Base-by-base conservation (phyloP, 2,329 filamentous ascomycete species). In the Harringtonia lauricola region DNA sequence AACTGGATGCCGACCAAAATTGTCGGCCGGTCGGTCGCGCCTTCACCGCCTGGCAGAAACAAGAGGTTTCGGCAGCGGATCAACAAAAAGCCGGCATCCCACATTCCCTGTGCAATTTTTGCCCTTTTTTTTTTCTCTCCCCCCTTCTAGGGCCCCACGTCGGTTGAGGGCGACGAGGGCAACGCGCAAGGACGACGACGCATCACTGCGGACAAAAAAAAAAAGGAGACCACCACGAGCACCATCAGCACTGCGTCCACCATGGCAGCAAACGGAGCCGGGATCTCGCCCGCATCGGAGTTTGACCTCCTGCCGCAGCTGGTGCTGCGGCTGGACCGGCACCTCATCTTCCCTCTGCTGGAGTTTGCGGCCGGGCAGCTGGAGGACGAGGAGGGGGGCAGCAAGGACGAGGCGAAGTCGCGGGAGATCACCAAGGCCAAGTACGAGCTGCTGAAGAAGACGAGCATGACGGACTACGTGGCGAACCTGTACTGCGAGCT, bases 381-480 rank as follows among this genome's bases (percentile, higher is more conserved):
- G 53, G 81, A 88, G 62, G 84, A 88, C 58, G 76, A 79, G 54
- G 76, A 74, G 57, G 71, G 72, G 47, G 64, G 67, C 44, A 63
- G 62, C 36, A 64, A 72, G 63, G 70, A 76, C 48, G 68, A 70
- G 49, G 65, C 61, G 33, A 66, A 74, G 64, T 66, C 76, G 44
- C 72, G 72, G 57, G 81, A 89, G 63, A 81, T 94, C 56, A 82
- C 83, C 51, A 79, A 84, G 61, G 81, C 88, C 56, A 95, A 95
- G 67, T 95, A 90, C 64, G 83, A 90, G 67, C 80, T 98, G 47
- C 79, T 98, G 55, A 90, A 94, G 71, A 82, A 88, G 64, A 96
- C 92, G 59, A 95, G 96, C 74, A 98, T 98, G 92, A 92, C 84
- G 58, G 92, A 98, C 67, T 98, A 94, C 63, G 86, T 96, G 43